Evolutionary conservation across 257 asterid genomes (phyloP), one percentile per base, ranked within the genome.

Genomic region (Capsicum rhomboideum): DNA sequence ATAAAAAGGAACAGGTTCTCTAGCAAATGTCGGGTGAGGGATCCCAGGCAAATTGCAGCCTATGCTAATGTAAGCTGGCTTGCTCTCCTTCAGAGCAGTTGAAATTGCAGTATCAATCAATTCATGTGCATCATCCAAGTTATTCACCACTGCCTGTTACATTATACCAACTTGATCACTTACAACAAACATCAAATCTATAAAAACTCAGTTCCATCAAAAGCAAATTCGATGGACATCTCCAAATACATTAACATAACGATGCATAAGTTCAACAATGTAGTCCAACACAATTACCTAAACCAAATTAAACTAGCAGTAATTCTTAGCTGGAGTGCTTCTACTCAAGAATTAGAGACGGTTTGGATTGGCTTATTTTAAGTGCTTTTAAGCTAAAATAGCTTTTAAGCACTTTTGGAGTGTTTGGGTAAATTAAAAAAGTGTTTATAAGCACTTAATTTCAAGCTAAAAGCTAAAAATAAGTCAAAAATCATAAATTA

Each of bases 81-180:
- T 86, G n/a, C 89, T 52, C 34, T 86, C 85, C 82, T 86, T 86
- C 82, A 86, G 6, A 52, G 89, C 89, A 84, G 89, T 86, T 55
- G 89, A 86, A 72, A 86, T 86, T 29, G 89, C 89, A 72, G 89
- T 86, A 78, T 86, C 87, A 75, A 86, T 86, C 85, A 86, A 75
- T 63, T 86, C 87, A 81, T 86, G 89, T 72, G 80, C 80, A 72
- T 72, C 80, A 72, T 72, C 58, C 56, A 72, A 72, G 80, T 72
- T 72, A 44, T 86, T 86, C 84, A 86, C 87, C 61, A 84, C 89
- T 53, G 87, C 89, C 89, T 86, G 89, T 44, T 56, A 81, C 75
- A 21, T 53, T 28, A 80, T 34, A 64, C 17, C 82, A 31, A 16
- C 16, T 59, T 84, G 53, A 29, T 74, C 78, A 64, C 59, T 20